phyloP scores from a whole-genome alignment of 2,329 filamentous ascomycete genomes.

The Diaporthe longicolla region DNA sequence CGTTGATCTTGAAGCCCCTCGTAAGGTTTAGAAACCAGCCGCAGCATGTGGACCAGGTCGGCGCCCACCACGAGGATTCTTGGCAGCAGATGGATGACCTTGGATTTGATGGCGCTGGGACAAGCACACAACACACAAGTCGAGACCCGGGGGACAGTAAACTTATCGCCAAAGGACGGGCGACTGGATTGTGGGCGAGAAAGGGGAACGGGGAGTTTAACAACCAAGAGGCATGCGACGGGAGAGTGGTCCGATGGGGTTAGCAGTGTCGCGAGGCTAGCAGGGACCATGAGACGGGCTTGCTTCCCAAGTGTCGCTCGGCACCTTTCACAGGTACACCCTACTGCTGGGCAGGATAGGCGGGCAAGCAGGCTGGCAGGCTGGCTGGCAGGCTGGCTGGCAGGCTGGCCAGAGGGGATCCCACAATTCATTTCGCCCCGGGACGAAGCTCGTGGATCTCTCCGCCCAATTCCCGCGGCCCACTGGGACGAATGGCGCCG shows the following conservation, averaged over 20 bases:
- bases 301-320: conserved; percentile 11
- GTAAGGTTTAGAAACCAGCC: conserved; percentile 9
- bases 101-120: background rate
- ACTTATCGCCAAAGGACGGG: background rate
- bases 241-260: conserved; percentile 32
- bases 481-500: conserved; percentile 29
- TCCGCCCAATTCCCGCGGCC: conserved; percentile 23
- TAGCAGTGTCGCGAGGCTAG: conserved; percentile 28
- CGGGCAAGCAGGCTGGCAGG: too few relatives aligned
- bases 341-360: too few relatives aligned
- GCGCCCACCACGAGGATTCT: background rate
- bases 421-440: conserved; percentile 32
- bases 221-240: conserved; percentile 1
- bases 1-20: background rate
- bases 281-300: conserved; percentile 30
- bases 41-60: conserved; percentile 20
- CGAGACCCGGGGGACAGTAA: background rate
- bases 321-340: conserved; percentile 8
- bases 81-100: conserved; percentile 24
- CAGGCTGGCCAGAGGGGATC: background rate
- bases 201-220: conserved; percentile 23
- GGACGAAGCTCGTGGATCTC: conserved; percentile 21
- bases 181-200: background rate
- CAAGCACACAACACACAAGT: background rate
- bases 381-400: too few relatives aligned